These are phyloP conservation scores for Aegilops longissima DNA, from an alignment of 176 grass and related monocot species.

Conservation along the genomic window DNA sequence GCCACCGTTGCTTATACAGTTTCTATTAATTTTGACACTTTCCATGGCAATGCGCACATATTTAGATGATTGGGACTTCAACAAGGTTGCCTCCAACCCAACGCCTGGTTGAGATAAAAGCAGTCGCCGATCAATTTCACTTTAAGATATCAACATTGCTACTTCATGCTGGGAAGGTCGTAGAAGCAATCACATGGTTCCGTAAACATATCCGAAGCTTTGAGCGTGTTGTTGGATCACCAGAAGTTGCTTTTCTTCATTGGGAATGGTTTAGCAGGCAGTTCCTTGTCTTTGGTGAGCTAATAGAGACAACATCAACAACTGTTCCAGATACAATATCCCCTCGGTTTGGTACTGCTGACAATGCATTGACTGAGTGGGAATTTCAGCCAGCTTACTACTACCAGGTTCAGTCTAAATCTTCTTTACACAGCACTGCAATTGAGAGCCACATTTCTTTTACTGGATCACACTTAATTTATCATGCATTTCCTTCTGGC, in stretches of 20 bases:
- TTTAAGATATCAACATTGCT: constrained; percentile 98
- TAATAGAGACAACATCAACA: constrained; percentile 80
- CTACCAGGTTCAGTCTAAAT: constrained; percentile 69
- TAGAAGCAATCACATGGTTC: constrained; percentile 92
- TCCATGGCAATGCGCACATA: constrained; percentile 33
- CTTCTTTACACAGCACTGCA: constrained; percentile 21
- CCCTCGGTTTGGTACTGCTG: constrained; percentile 74
- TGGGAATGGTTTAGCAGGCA: constrained; percentile 98
- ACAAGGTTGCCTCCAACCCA: constrained; percentile 94
- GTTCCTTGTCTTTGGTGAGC: constrained; percentile 93
- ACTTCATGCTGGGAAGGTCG: constrained; percentile 82
- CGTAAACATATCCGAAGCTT: constrained; percentile 77
- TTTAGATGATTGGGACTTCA: constrained; percentile 83
- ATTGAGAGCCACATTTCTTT: constrained; percentile 14
- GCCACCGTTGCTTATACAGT: constrained; percentile 14
- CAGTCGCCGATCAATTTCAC: constrained; percentile 82
- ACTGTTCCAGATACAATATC: constrained; percentile 62
- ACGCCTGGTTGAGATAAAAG: constrained; percentile 88
- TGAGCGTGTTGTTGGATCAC: constrained; percentile 57
- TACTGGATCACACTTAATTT: constrained; percentile 42
- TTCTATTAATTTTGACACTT: constrained; percentile 29
- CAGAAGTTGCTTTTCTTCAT: constrained; percentile 86
- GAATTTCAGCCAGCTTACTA: constrained; percentile 98
- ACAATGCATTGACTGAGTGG: constrained; percentile 88
- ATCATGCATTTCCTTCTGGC: constrained; percentile 39